Evolutionary conservation across 306 rosid species (phyloP), one percentile per base, ranked within the genome.

Genomic region (Echinosophora koreensis): DNA sequence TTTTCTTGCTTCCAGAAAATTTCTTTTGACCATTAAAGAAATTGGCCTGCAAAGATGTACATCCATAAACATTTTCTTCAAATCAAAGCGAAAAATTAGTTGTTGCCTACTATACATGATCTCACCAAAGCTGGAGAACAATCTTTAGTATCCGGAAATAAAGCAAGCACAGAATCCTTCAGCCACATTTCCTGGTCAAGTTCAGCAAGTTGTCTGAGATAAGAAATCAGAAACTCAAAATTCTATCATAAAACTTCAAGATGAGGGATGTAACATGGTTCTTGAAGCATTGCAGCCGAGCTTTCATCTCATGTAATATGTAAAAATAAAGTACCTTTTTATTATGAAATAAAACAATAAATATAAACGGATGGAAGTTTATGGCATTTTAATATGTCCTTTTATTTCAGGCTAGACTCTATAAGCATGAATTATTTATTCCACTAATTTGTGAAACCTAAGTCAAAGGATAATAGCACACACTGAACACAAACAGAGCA

Each of bases 141-240:
- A 67, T 90, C 90, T 61, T 81, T 84, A 28, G 99, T 88, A 77
- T 96, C 99, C 42, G 84, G 88, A 86, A 89, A 96, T 73, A 83
- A 82, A 60, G 81, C 79, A 77, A 96, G 99, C 74, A 91, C 89
- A 67, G 83, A 77, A 76, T 91, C 97, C 89, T 92, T 91, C 86
- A 96, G 84, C 99, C 99, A 96, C 82, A 72, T 77, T 91, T 96
- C 98, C 99, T 95, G 90, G 76, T 85, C 80, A 88, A 77, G 77
- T 76, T 77, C 88, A 90, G 87, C 80, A 81, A 84, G 78, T 74
- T 69, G 85, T 82, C 86, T 56, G 71, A 82, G 77, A 85, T 81
- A 71, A 86, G 90, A 81, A 84, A 69, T 77, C 12, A 76, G 71
- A 61, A 81, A 55, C 76, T 80, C 42, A 57, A 70, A 82, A 82